These are phyloP conservation scores for Tardiomyces depauwii DNA, from an alignment of 1,139 yeast genomes.

Conservation along the genomic window DNA sequence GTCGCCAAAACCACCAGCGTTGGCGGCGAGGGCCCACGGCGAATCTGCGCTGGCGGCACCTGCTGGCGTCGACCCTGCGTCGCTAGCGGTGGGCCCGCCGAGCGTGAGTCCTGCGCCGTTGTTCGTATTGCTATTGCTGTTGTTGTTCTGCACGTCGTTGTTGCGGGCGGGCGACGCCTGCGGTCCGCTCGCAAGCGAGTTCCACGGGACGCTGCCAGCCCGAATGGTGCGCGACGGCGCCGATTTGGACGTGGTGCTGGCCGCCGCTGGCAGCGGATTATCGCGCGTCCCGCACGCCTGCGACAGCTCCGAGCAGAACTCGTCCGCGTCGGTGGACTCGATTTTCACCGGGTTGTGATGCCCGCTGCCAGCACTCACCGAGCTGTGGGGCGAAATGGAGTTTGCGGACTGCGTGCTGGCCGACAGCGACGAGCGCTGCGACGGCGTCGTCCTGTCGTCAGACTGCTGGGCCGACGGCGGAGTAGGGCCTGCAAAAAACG, in stretches of 20 bases:
- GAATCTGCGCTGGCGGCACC: neutral
- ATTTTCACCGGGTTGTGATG: neutral
- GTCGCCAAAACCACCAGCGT: neutral
- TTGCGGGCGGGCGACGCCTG: neutral
- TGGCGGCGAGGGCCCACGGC: neutral
- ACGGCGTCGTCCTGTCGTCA: neutral
- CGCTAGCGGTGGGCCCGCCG: neutral
- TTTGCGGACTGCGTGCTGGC: neutral
- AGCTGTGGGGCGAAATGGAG: neutral
- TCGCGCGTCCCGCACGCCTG: slow-evolving; percentile 78
- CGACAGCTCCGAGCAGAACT: slow-evolving; percentile 64
- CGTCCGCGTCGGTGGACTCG: slow-evolving; percentile 13
- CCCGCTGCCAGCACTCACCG: slow-evolving; percentile 6
- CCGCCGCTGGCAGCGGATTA: slow-evolving; percentile 12
- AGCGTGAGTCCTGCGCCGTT: neutral
- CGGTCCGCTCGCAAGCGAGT: neutral
- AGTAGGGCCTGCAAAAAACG: slow-evolving; percentile 17
- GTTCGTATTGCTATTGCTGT: too few relatives aligned
- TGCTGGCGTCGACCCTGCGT: neutral
- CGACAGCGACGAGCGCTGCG: neutral
- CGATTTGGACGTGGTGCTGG: neutral
- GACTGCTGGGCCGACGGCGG: neutral
- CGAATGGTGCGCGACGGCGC: neutral
- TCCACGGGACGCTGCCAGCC: neutral
- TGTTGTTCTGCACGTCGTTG: too few relatives aligned